phyloP scores from a whole-genome alignment of 208 protist genomes.

The Phytomonas francai region DNA sequence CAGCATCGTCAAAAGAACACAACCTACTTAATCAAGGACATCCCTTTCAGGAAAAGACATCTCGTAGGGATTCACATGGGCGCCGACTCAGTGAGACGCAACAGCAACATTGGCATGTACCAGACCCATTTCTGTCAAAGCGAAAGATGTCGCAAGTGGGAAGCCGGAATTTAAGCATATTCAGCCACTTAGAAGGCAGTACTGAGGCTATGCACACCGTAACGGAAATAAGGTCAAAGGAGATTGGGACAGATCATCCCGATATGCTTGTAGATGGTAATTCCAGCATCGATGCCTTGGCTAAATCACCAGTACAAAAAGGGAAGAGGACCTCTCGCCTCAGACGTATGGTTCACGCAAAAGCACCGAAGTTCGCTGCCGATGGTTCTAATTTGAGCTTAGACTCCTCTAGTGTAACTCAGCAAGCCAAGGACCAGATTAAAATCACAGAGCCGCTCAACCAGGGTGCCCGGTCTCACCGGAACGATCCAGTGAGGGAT shows the following conservation, averaged over 20 bases:
- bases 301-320: neutral
- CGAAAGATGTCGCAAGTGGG: neutral
- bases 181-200: neutral
- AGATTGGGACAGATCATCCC: neutral
- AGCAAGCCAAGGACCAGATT: neutral
- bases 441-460: neutral
- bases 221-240: neutral
- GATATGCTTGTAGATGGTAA: neutral
- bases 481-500: neutral
- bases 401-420: neutral
- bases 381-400: neutral
- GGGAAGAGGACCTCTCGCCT: neutral
- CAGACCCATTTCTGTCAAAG: neutral
- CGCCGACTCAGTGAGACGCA: neutral
- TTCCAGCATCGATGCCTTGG: neutral
- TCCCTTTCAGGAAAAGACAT: neutral
- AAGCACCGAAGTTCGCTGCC: neutral
- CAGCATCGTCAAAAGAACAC: neutral
- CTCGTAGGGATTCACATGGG: neutral
- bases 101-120: neutral
- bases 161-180: neutral
- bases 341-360: neutral
- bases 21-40: neutral
- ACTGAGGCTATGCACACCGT: neutral
- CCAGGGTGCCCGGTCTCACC: neutral